Base-by-base conservation (phyloP, 192 early-diverging fungal species). In the Geranomyces variabilis region DNA sequence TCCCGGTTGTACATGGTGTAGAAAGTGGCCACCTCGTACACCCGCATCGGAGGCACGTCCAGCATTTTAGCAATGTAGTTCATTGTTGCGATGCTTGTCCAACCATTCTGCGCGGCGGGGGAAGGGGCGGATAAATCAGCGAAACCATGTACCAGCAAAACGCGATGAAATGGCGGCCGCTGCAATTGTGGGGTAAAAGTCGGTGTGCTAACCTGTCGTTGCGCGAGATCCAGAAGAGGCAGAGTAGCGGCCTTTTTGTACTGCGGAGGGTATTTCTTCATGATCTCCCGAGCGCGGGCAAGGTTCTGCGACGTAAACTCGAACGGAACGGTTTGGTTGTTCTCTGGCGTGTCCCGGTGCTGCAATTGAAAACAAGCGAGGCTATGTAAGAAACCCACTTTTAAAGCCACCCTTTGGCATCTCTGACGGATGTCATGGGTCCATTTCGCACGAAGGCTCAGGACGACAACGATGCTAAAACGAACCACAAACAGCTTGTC, bases 21-120 rank as follows among this genome's bases (percentile, higher is more conserved):
- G 81, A 99, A 99, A 33, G 96, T 98, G n/a, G 97, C 97, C 22
- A 99, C 97, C 78, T 99, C 96, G 85, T 98, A 98, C 53, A 99
- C 96, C 63, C 97, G 90, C 94, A 99, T 97, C 28, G 97, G 97
- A 59, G 96, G 94, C 3, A 98, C 90, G 74, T 98, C 94, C 30
- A 96, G 82, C 62, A 96, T 79, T 80, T 93, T 89, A 57, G 97
- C 96, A 74, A 99, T 92, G 58, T 93, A 86, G 83, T 99, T 96
- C 97, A 99, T 99, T 22, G 96, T 96, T 30, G 92, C 89, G 66
- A 99, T 86, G 69, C 89, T 91, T 10, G 94, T 96, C 87, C 89
- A 99, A 43, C 95, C 94, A 67, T 92, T 83, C 63, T 64, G 41
- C 41, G 31, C 5, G 19, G n/a, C n/a, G n/a, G n/a, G n/a, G n/a